Base-by-base conservation (phyloP, 2,329 filamentous ascomycete species). In the Botryotinia globosa region DNA sequence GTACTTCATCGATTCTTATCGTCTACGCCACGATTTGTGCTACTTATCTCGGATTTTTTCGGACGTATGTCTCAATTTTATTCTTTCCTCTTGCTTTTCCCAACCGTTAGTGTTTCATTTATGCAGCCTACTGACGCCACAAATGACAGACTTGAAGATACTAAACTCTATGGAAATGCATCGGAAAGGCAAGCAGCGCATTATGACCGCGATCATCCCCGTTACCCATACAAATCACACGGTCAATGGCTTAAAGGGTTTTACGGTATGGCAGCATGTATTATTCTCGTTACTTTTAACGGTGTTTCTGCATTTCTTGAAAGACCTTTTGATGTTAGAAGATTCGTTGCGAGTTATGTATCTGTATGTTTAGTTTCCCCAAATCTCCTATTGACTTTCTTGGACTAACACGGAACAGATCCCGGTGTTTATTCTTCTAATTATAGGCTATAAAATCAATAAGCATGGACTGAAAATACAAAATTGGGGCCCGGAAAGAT, bases 291-390 rank as follows among this genome's bases (percentile, higher is more conserved):
- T 4, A 45, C 81, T 3, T 83, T 83, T 75, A 83, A 82, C 70
- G 81, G 81, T 1, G 75, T 82, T 2, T 75, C 73, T 3, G 78
- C 81, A 8, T 82, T 82, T 56, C 75, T 83, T 8, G 75, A 77
- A 64, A 74, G 77, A 20, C 82, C 82, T 0, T 83, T 83, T 74
- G 80, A 80, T 73, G 74, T 76, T 10, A 77, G 80, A 42, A 78
- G 77, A 39, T 84, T 84, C 70, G 73, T 83, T 25, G 80, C 82
- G 8, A 82, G 81, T 0, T 84, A 84, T 72, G 81, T 83, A 72
- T 81, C 81, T 39, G 81, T 83, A 79, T 78, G 81, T 79, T 59
- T 8, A 51, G 54, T 39, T 54, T 32, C 56, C 39, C 34, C 20
- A 8, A 29, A 7, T 20, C 51, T 32, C 32, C 29, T 39, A 6